Base-by-base conservation (phyloP, 2,329 filamentous ascomycete species). In the Alternaria sp. region DNA sequence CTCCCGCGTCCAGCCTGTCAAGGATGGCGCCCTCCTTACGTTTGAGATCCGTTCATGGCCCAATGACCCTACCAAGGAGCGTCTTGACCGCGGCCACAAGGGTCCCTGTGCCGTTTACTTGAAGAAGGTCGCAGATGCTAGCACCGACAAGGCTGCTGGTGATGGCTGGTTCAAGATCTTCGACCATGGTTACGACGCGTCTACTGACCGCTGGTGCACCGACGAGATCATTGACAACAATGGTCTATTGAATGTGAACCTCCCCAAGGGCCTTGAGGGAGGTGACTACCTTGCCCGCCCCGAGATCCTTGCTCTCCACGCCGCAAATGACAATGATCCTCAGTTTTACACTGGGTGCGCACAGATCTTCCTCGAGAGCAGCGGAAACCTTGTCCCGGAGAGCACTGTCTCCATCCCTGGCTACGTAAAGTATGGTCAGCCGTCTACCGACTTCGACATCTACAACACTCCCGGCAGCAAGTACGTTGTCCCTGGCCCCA, bases 131-230 rank as follows among this genome's bases (percentile, higher is more conserved):
- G 78, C 81, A 64, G 83, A 87, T 58, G 87, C 88, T 59, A 79
- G 78, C 51, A 76, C 85, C 12, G 87, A 87, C 51, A 59, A 62
- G 24, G 80, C 74, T 66, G 62, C 83, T 24, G 90, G 90, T 5
- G 79, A 82, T 51, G 90, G 90, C 39, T 94, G 91, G 91, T 91
- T 93, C 84, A 93, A 93, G 83, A 86, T 93, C 73, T 92, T 85
- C 82, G 85, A 91, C 59, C 84, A 89, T 52, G 89, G 88, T 46
- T 91, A 90, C 77, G 83, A 91, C 68, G 74, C 79, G 5, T 67
- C 74, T 5, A 81, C 81, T 2, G 75, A 81, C 28, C 81, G 86
- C 73, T 93, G 90, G 89, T 92, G 91, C 78, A 89, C 88, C 3
- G 86, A 91, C 71, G 87, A 86, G 61, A 81, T 93, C 59, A 89